Evolutionary conservation across 2,329 filamentous ascomycete species (phyloP), one percentile per base, ranked within the genome.

Genomic region (Ilyonectria destructans): DNA sequence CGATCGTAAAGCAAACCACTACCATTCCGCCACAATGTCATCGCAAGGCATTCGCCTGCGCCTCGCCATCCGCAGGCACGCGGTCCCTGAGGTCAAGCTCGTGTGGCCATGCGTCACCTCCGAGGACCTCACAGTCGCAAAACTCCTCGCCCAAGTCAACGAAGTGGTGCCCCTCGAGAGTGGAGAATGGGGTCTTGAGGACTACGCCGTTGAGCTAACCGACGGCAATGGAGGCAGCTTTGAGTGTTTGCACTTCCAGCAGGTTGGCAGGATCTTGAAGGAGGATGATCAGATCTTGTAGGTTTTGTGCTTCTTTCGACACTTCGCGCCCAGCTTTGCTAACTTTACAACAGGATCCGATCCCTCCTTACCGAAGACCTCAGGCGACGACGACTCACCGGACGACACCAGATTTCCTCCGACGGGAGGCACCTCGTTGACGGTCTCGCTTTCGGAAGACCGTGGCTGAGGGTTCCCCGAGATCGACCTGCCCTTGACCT

Each of bases 211-310:
- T 33, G 93, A 97, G 80, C 86, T 97, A 4, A 80, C 81, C 21
- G 85, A 87, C 62, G 75, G 77, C 31, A 81, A 83, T 43, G 87
- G 87, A n/a, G 84, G 81, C 19, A 90, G 88, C 52, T 98, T 93
- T 72, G 96, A 98, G 81, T 96, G 94, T 75, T 82, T 98, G 64
- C 96, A 98, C 82, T 98, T 94, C 75, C 92, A 94, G 78, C 85
- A 88, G 21, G 87, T 97, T 6, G 84, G 86, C 15, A 87, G 87
- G 51, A 84, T 96, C 10, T 84, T 97, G 65, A 92, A 93, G 73
- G 91, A 96, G 58, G 94, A 96, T 62, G 95, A 98, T 75, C 90
- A 95, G 79, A 89, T 98, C 63, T 85, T 93, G 92, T 95, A 83
- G 75, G 91, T 45, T 45, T 56, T 52, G 45, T 56, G 57, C 26